These are phyloP conservation scores for Nannochloropsis oceanica DNA, from an alignment of 108 stramenopile species.

Conservation along the genomic window DNA sequence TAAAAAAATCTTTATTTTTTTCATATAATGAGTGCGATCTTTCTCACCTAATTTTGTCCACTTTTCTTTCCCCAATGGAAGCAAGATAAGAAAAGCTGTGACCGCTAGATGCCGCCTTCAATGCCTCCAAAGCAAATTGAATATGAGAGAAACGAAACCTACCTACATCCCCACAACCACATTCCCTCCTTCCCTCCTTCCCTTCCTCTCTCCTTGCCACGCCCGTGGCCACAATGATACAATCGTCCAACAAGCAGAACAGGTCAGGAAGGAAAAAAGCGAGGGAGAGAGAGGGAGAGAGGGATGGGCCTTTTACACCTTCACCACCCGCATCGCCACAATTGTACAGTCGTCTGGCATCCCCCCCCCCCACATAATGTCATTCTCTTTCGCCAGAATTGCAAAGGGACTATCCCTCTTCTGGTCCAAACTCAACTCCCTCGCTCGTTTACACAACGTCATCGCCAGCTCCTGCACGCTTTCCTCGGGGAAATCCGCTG, in stretches of 20 bases:
- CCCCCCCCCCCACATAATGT: conserved; percentile 95
- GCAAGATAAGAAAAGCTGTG: no score
- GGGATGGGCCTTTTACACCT: neutral
- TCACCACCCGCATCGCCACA: conserved; percentile 56
- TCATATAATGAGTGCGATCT: no score
- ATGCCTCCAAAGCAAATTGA: no score
- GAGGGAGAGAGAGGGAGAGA: no score
- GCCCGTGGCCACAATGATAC: conserved; percentile 69
- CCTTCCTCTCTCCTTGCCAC: conserved; percentile 13
- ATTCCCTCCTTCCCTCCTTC: no score
- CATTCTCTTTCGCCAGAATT: conserved; percentile 83
- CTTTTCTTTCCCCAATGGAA: no score
- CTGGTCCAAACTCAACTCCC: conserved; percentile 63
- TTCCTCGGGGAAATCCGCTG: conserved; percentile 41
- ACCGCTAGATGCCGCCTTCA: no score
- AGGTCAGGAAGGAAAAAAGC: no score
- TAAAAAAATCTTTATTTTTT: no score
- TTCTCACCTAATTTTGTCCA: no score
- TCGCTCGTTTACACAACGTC: conserved; percentile 43
- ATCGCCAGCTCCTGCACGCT: conserved; percentile 27
- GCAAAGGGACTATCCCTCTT: conserved; percentile 79
- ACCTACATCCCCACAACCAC: no score
- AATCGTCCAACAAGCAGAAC: conserved; percentile 68
- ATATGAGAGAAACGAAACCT: no score
- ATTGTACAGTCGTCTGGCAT: conserved; percentile 88